Evolutionary conservation across 2,329 filamentous ascomycete genomes (phyloP).

Genomic region (Claviceps monticola): DNA sequence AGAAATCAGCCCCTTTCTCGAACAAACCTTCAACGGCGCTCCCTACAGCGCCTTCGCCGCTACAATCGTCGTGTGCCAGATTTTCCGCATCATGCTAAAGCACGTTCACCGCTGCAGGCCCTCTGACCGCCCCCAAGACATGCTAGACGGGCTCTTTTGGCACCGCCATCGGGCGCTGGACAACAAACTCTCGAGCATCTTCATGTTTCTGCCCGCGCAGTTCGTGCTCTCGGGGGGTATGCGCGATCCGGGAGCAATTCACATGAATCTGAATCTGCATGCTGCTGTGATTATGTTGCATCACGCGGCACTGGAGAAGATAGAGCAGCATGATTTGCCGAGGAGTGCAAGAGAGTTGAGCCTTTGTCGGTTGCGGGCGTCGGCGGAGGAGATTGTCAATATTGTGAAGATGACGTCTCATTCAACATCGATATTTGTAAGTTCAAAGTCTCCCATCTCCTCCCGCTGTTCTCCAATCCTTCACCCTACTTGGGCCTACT

Average conservation of each 20-base stretch:
- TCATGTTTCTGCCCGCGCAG: slow-evolving; percentile 63
- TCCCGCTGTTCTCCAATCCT: no score
- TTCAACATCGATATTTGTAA: slow-evolving; percentile 51
- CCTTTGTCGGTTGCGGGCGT: slow-evolving; percentile 58
- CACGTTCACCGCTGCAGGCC: slow-evolving; percentile 63
- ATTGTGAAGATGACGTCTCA: slow-evolving; percentile 72
- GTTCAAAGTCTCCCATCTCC: slow-evolving; percentile 16
- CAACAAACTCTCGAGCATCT: slow-evolving; percentile 62
- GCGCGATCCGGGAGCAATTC: slow-evolving; percentile 58
- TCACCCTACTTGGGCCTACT: no score
- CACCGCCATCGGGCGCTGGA: slow-evolving; percentile 72
- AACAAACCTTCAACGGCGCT: slow-evolving; percentile 47
- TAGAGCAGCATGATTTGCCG: slow-evolving; percentile 56
- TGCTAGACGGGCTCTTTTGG: slow-evolving; percentile 70
- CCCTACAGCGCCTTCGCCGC: slow-evolving; percentile 58
- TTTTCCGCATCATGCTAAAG: slow-evolving; percentile 70
- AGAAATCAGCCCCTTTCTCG: slow-evolving; percentile 48
- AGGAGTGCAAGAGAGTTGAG: slow-evolving; percentile 54
- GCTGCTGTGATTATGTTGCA: slow-evolving; percentile 80
- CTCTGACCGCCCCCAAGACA: slow-evolving; percentile 58
- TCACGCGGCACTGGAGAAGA: slow-evolving; percentile 75
- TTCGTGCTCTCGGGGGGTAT: slow-evolving; percentile 59
- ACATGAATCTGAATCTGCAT: slow-evolving; percentile 79
- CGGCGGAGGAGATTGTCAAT: slow-evolving; percentile 71
- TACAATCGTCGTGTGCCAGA: slow-evolving; percentile 57